Evolutionary conservation across 208 protist species (phyloP).

Genomic region (Phytomonas serpens): DNA sequence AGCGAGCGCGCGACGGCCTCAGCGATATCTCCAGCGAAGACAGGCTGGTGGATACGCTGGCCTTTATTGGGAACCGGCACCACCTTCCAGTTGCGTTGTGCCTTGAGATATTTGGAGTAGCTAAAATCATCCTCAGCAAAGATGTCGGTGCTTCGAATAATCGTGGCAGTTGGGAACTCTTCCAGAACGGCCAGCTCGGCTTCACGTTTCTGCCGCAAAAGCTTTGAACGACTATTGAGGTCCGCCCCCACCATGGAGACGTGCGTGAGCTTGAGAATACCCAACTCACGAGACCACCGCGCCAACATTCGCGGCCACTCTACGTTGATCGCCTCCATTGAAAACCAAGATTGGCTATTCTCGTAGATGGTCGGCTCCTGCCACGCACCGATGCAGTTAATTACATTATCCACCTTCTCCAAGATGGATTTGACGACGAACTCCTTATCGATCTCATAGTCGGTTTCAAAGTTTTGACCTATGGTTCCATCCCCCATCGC

Average conservation of each 20-base stretch:
- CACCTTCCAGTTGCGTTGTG: constrained; percentile 78
- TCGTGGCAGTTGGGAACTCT: constrained; percentile 87
- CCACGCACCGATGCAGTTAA: constrained; percentile 80
- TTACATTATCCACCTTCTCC: constrained; percentile 74
- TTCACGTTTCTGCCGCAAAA: constrained; percentile 80
- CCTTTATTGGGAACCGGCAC: constrained; percentile 79
- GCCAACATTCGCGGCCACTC: constrained; percentile 89
- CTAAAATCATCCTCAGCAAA: constrained; percentile 83
- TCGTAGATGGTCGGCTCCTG: constrained; percentile 84
- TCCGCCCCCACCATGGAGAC: constrained; percentile 89
- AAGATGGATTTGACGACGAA: constrained; percentile 87
- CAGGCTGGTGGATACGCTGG: constrained; percentile 82
- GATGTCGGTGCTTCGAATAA: constrained; percentile 82
- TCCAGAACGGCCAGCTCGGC: constrained; percentile 84
- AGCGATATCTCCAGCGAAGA: constrained; percentile 83
- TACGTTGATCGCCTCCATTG: constrained; percentile 87
- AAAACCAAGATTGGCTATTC: constrained; percentile 89
- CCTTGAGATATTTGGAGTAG: constrained; percentile 87
- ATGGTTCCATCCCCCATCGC: constrained; percentile 76
- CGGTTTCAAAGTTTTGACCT: constrained; percentile 83
- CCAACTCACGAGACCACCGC: constrained; percentile 80
- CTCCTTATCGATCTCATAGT: constrained; percentile 89
- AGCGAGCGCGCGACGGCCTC: constrained; percentile 77
- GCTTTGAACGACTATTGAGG: constrained; percentile 74
- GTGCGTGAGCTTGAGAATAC: constrained; percentile 77